Evolutionary conservation across 495 filamentous ascomycete genomes (phyloP).

Genomic region (Trichocladium antarcticum): DNA sequence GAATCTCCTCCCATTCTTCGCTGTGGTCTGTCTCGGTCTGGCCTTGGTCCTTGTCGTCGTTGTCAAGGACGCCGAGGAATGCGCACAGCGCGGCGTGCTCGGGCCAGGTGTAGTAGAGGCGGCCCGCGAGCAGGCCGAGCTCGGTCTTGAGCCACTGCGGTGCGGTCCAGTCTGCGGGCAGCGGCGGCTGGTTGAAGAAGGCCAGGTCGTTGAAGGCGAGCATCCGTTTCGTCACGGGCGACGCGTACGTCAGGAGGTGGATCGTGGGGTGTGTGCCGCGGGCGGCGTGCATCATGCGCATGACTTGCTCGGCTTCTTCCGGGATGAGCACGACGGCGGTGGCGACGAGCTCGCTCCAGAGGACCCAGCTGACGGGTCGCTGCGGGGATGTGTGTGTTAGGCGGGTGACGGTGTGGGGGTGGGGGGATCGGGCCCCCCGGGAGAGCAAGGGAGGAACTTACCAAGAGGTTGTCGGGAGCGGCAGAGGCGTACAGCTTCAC

Average conservation of each 20-base stretch:
- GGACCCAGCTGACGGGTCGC: slow-evolving; percentile 33
- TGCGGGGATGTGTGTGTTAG: too few species aligned
- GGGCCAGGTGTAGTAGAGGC: slow-evolving; percentile 43
- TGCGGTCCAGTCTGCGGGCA: slow-evolving; percentile 29
- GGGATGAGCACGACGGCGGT: slow-evolving; percentile 43
- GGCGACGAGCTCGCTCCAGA: slow-evolving; percentile 23
- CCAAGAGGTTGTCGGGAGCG: slow-evolving; percentile 25
- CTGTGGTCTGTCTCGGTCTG: neutral
- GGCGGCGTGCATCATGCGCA: slow-evolving; percentile 22
- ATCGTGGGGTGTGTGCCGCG: slow-evolving; percentile 10
- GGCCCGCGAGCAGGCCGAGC: slow-evolving; percentile 44
- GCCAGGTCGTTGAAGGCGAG: slow-evolving; percentile 39
- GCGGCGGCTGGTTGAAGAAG: slow-evolving; percentile 37
- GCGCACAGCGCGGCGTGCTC: slow-evolving; percentile 25
- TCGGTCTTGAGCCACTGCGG: slow-evolving; percentile 41
- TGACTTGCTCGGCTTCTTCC: slow-evolving; percentile 43
- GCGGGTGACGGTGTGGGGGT: too few species aligned
- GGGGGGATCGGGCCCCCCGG: too few species aligned
- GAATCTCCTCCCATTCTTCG: neutral
- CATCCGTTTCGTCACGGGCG: slow-evolving; percentile 44
- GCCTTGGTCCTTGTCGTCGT: neutral
- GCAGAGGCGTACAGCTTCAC: slow-evolving; percentile 11
- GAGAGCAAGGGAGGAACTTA: too few species aligned
- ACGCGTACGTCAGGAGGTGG: slow-evolving; percentile 40
- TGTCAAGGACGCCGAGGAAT: slow-evolving; percentile 17